These are phyloP conservation scores for Fusarium buxicola DNA, from an alignment of 2,329 filamentous ascomycete species.

Conservation along the genomic window DNA sequence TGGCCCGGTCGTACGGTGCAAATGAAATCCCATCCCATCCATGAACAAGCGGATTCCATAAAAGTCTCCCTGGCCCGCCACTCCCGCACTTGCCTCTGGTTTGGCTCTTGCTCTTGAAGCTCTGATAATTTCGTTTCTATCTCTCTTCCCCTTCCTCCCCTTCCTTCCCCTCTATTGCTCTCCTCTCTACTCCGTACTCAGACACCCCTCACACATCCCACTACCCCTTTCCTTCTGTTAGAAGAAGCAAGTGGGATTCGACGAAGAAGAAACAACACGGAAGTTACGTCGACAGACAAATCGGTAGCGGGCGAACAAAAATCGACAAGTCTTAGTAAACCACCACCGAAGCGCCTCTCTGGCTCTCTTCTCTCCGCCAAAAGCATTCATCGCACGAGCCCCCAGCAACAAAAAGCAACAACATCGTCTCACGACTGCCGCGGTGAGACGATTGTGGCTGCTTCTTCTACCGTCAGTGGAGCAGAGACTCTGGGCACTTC, in stretches of 20 bases:
- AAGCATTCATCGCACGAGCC: slow-evolving; percentile 38
- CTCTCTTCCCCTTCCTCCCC: slow-evolving; percentile 24
- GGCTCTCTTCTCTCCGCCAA: slow-evolving; percentile 20
- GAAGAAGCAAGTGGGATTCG: slow-evolving; percentile 20
- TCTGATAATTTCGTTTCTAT: slow-evolving; percentile 39
- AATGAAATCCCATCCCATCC: slow-evolving; percentile 39
- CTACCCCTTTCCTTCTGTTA: slow-evolving; percentile 6
- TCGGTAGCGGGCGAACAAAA: slow-evolving; percentile 30
- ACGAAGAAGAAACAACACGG: slow-evolving; percentile 26
- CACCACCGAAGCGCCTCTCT: slow-evolving; percentile 18
- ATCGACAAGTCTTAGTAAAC: slow-evolving; percentile 25
- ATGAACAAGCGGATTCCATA: slow-evolving; percentile 32
- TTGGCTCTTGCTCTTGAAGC: slow-evolving; percentile 37
- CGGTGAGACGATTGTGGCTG: slow-evolving; percentile 44
- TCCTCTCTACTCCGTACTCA: slow-evolving; percentile 11
- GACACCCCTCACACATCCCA: neutral
- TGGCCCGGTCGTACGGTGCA: slow-evolving; percentile 45
- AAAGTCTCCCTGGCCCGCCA: slow-evolving; percentile 40
- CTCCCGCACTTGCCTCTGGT: slow-evolving; percentile 34
- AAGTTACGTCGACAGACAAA: slow-evolving; percentile 16
- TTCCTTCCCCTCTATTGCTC: slow-evolving; percentile 8
- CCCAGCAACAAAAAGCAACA: slow-evolving; percentile 41
- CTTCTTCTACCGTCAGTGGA: slow-evolving; percentile 34
- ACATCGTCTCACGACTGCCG: slow-evolving; percentile 35
- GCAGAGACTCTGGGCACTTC: slow-evolving; percentile 29